Base-by-base conservation (phyloP, 2,329 filamentous ascomycete species). In the Stagonosporopsis cucurbitacearum region DNA sequence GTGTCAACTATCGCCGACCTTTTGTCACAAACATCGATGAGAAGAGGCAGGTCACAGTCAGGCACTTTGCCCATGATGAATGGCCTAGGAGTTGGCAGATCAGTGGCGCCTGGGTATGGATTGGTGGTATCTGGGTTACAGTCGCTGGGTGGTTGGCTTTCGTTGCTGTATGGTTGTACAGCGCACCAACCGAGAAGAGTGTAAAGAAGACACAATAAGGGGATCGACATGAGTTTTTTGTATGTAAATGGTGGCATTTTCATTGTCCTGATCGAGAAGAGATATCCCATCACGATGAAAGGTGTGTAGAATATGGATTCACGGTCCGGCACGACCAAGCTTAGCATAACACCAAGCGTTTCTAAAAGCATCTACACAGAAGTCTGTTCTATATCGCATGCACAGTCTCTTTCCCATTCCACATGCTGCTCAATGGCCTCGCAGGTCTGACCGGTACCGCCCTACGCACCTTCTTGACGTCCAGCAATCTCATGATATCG, bases 11-110 rank as follows among this genome's bases (percentile, higher is more conserved):
- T 84, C 96, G 96, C 82, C 88, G 95, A 6, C 92, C 94, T 1
- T 96, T 97, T 82, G 79, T 96, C 66, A 95, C 87, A 69, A 89
- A 88, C 74, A 75, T 99, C 49, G 93, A 97, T 73, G 92, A 97
- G 81, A 98, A 98, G 86, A 86, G 88, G 67, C 95, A 94, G 20
- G 93, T 98, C 49, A 96, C 93, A 0, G 92, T 99, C 28, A 86
- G 95, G 42, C 95, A 99, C 81, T 95, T 96, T 79, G 95, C 95
- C 7, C 95, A 99, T 81, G 88, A 99, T 75, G 95, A 99, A 81
- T 99, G 90, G 86, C 91, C 92, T 28, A 86, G 95, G 68, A 96
- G 91, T 76, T 98, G 87, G 80, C 86, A 84, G 72, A 99, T 99
- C 74, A 91, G 85, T 59, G 93, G 88, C 37, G 94, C 92, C 3